Percentiles rank a stretch among this genome's conserved stretches.
phyloP scores from a whole-genome alignment of 257 asterid genomes.

The Leonotis leonurus region DNA sequence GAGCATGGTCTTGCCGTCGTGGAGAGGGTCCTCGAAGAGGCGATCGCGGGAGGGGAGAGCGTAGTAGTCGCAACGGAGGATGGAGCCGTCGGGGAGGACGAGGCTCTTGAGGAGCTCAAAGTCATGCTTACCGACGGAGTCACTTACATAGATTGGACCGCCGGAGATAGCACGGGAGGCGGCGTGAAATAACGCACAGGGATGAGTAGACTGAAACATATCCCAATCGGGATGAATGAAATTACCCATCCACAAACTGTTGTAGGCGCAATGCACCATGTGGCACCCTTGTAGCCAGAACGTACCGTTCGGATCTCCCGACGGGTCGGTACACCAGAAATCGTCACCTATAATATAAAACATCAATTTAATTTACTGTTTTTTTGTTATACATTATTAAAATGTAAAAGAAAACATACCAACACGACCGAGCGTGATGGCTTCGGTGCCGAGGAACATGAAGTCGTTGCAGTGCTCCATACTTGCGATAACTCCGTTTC shows the following conservation, averaged over 20 bases:
- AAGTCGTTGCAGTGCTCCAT: constrained; percentile 98
- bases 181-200: constrained; percentile 89
- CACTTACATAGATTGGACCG: constrained; percentile 86
- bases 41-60: constrained; percentile 80
- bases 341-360: constrained; percentile 55
- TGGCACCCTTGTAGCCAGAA: constrained; percentile 97
- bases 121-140: constrained; percentile 71
- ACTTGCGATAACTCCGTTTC: constrained; percentile 93
- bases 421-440: constrained; percentile 83
- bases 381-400: background rate
- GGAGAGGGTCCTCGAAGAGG: constrained; percentile 82
- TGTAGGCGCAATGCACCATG: constrained; percentile 98
- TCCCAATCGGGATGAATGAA: constrained; percentile 98
- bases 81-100: constrained; percentile 76
- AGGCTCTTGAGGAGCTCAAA: constrained; percentile 60
- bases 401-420: constrained; percentile 26
- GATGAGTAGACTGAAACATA: constrained; percentile 95
- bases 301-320: constrained; percentile 89
- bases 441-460: constrained; percentile 88
- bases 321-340: constrained; percentile 93
- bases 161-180: constrained; percentile 97
- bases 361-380: too few relatives aligned
- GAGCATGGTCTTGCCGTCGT: constrained; percentile 77
- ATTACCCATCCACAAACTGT: constrained; percentile 94
- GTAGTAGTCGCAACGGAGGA: constrained; percentile 66